Evolutionary conservation across 2,329 filamentous ascomycete genomes (phyloP), one percentile per base, ranked within the genome.

Genomic region (Ceratocystis diversiconidia): DNA sequence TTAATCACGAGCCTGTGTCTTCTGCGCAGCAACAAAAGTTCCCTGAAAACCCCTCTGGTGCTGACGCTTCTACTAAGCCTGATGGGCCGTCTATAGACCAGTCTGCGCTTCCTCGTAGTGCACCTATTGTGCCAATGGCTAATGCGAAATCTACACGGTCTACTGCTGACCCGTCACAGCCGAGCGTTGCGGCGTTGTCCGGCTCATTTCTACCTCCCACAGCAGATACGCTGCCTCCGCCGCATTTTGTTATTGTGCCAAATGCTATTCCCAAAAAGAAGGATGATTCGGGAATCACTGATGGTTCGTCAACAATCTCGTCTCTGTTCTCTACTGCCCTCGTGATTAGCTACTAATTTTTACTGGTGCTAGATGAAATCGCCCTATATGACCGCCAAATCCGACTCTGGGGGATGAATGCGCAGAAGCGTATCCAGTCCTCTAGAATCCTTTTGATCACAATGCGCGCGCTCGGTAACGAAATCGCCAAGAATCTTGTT

Each of bases 321-420:
- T 36, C 8, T 28, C 48, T 30, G 12, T 15, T 30, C 25, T 19
- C 19, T 3, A 22, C 30, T 30, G 36, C 4, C 6, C 46, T n/a
- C 15, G 12, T 60, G 30, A 63, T 36, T 36, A 46, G 25, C 50
- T 12, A 15, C 48, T 52, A 52, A 52, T 52, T 5, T 25, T 4
- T 28, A 22, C 30, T 57, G 59, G 8, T 41, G n/a, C 25, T 68
- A 90, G 94, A 97, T 75, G 94, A 99, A 73, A 95, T 97, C 72
- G 94, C 92, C 15, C 85, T 97, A 5, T 99, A 99, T 74, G 94
- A 99, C 76, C 87, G 94, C 62, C 94, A 99, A 75, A 96, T 99
- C 72, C 88, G 94, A 64, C 85, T 99, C 36, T 99, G 94, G 94
- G 94, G 94, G 55, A 89, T 97, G 72, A 86, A 94, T 72, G 94